phyloP scores from a whole-genome alignment of 2,329 filamentous ascomycete genomes.

The Aspergillus vadensis region DNA sequence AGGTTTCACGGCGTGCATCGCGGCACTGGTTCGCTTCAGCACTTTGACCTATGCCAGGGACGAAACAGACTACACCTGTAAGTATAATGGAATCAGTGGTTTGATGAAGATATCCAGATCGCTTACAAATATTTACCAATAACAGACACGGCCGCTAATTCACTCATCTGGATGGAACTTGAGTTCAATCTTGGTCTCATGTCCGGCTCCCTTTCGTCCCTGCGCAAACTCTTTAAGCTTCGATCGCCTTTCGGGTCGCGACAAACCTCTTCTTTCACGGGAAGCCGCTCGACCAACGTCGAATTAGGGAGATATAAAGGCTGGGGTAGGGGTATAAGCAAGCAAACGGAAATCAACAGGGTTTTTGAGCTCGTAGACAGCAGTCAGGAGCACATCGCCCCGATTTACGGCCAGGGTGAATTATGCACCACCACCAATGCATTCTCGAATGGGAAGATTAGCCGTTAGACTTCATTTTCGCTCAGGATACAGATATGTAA shows the following conservation, averaged over 20 bases:
- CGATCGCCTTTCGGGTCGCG: neutral
- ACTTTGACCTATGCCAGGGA: conserved; percentile 19
- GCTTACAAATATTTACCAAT: neutral
- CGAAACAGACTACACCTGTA: conserved; percentile 22
- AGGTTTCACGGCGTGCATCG: conserved; percentile 22
- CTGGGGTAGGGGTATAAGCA: neutral
- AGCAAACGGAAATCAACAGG: conserved; percentile 6
- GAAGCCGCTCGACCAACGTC: neutral
- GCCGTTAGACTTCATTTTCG: neutral
- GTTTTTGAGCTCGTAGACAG: neutral
- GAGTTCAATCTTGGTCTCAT: conserved; percentile 26
- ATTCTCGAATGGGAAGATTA: neutral
- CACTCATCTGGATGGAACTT: conserved; percentile 26
- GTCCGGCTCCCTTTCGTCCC: conserved; percentile 22
- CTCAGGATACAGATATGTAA: no score
- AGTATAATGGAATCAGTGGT: neutral
- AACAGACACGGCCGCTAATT: conserved; percentile 17
- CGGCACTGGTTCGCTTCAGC: conserved; percentile 22
- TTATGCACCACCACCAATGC: conserved; percentile 2
- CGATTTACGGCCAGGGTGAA: conserved; percentile 5
- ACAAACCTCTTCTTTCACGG: neutral
- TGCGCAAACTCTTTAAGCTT: conserved; percentile 1
- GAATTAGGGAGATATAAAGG: neutral
- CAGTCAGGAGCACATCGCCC: conserved; percentile 5
- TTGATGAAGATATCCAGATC: neutral